Percentiles rank a stretch among this genome's conserved stretches.
Evolutionary conservation across 805 yeast genomes (phyloP).

Genomic region (Peterozyma toletana): DNA sequence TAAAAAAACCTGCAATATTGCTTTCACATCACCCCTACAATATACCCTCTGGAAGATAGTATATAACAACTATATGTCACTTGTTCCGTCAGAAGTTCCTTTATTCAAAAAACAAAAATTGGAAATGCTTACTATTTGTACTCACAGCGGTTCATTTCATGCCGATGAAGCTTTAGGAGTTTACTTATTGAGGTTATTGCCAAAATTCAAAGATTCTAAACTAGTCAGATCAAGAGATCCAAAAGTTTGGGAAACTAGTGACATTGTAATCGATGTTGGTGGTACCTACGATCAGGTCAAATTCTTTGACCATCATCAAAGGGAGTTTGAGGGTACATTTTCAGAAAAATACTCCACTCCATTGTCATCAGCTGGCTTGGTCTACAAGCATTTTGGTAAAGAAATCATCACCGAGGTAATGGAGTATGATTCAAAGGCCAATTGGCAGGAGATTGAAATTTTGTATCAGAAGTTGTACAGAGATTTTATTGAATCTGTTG

Average conservation of each 20-base stretch:
- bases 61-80: too few relatives aligned
- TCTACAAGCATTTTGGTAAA: conserved; percentile 80
- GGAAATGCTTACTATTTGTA: conserved; percentile 59
- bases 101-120: conserved; percentile 21
- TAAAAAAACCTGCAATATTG: too few relatives aligned
- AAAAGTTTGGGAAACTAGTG: conserved; percentile 75
- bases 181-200: conserved; percentile 68
- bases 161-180: conserved; percentile 97
- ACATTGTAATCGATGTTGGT: conserved; percentile 91
- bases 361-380: conserved; percentile 88
- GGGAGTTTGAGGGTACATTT: conserved; percentile 79
- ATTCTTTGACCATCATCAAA: conserved; percentile 93
- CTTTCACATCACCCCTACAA: too few relatives aligned
- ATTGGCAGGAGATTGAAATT: conserved; percentile 42
- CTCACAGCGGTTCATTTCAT: conserved; percentile 91
- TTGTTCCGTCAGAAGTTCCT: neutral
- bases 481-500: conserved; percentile 85
- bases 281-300: conserved; percentile 84
- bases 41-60: too few relatives aligned
- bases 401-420: conserved; percentile 53
- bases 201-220: conserved; percentile 57
- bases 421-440: conserved; percentile 26
- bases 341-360: conserved; percentile 60
- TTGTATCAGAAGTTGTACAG: conserved; percentile 74
- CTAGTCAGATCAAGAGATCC: conserved; percentile 83